These are phyloP conservation scores for Nicotiana attenuata DNA, from an alignment of 257 asterid species.

Conservation along the genomic window DNA sequence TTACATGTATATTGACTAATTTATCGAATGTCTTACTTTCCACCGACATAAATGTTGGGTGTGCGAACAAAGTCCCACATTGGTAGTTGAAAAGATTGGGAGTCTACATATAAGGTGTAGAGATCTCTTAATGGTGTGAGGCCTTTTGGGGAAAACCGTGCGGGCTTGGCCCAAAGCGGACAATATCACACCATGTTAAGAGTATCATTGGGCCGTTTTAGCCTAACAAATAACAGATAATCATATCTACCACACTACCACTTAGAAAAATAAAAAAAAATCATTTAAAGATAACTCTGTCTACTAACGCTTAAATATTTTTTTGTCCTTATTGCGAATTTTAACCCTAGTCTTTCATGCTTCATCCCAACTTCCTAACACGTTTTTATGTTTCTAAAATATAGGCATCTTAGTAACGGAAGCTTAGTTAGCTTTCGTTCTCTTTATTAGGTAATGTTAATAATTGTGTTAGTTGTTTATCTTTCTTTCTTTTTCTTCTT, in stretches of 20 bases:
- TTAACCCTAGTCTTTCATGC: neutral
- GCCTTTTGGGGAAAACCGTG: too few species aligned
- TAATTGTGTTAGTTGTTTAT: neutral
- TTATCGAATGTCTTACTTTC: neutral
- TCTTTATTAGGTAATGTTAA: neutral
- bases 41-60: too few species aligned
- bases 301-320: neutral
- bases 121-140: too few species aligned
- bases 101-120: too few species aligned
- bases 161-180: too few species aligned
- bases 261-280: neutral
- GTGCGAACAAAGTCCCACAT: too few species aligned
- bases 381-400: constrained; percentile 13
- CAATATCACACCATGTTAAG: too few species aligned
- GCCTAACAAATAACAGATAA: neutral
- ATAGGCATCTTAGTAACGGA: neutral
- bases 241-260: neutral
- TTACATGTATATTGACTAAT: neutral
- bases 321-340: neutral
- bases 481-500: neutral
- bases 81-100: too few species aligned
- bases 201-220: too few species aligned
- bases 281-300: neutral
- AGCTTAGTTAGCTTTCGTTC: neutral
- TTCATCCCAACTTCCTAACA: neutral